These are phyloP conservation scores for Blepharisma stoltei DNA, from an alignment of 73 alveolate species.

Conservation along the genomic window DNA sequence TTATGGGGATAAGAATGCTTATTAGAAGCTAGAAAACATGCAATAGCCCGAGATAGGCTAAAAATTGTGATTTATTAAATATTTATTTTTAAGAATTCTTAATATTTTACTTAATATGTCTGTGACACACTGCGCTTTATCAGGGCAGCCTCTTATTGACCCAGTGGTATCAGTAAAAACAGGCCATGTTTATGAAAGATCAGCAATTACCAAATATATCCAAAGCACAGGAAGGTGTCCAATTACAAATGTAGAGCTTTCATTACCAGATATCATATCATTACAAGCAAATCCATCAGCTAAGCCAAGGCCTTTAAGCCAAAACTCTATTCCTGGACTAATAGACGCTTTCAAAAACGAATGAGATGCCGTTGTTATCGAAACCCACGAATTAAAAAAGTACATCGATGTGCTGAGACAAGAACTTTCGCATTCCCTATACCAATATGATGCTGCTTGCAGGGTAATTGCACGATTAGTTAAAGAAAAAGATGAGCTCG, in stretches of 20 bases:
- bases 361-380: slow-evolving; percentile 79
- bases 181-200: slow-evolving; percentile 79
- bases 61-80: too few species aligned
- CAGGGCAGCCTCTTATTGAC: slow-evolving; percentile 67
- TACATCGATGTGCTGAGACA: slow-evolving; percentile 55
- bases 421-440: slow-evolving; percentile 77
- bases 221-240: slow-evolving; percentile 76
- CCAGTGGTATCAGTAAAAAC: slow-evolving; percentile 74
- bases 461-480: slow-evolving; percentile 72
- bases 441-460: slow-evolving; percentile 88
- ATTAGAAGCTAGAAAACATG: too few species aligned
- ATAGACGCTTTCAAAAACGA: slow-evolving; percentile 62
- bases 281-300: slow-evolving; percentile 39
- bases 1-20: too few species aligned
- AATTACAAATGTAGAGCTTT: slow-evolving; percentile 66
- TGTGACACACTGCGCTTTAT: slow-evolving; percentile 59
- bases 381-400: slow-evolving; percentile 55
- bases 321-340: slow-evolving; percentile 64
- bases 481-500: slow-evolving; percentile 71
- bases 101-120: slow-evolving; percentile 28
- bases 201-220: slow-evolving; percentile 61
- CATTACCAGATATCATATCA: slow-evolving; percentile 54
- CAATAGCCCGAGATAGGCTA: too few species aligned
- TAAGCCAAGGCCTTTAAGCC: slow-evolving; percentile 66
- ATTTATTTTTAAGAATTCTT: background rate